phyloP scores from a whole-genome alignment of 208 protist species.

The Wallacemonas sp. region DNA sequence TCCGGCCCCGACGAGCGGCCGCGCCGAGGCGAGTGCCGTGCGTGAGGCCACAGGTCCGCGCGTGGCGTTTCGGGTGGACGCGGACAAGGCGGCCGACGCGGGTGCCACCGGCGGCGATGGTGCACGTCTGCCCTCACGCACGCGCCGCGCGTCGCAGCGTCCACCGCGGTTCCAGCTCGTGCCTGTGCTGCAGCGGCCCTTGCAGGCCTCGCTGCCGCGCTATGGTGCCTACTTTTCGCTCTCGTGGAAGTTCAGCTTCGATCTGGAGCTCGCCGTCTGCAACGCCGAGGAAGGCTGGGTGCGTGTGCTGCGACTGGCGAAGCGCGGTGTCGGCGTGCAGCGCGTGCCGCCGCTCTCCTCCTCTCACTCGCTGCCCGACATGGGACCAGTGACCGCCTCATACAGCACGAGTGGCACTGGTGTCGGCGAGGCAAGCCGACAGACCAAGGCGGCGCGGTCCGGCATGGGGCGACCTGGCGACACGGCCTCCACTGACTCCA shows the following conservation, averaged over 20 bases:
- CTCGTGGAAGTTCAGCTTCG: slow-evolving; percentile 85
- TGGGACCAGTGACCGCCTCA: not conserved
- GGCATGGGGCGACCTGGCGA: too few species aligned
- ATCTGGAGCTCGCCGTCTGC: slow-evolving; percentile 63
- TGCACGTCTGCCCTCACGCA: not conserved
- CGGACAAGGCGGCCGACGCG: not conserved
- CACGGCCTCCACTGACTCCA: too few species aligned
- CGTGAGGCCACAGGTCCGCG: slow-evolving; percentile 10
- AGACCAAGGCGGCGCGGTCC: too few species aligned
- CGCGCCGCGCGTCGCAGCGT: not conserved
- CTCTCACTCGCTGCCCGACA: not conserved
- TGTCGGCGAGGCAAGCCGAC: too few species aligned
- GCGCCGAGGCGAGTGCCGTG: too few species aligned
- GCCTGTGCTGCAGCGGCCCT: slow-evolving; percentile 27
- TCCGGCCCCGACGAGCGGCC: too few species aligned
- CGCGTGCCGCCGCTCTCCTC: not conserved
- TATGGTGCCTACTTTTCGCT: slow-evolving; percentile 53
- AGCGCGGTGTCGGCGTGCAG: slow-evolving; percentile 14
- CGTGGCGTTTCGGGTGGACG: not conserved
- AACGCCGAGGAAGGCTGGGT: slow-evolving; percentile 65
- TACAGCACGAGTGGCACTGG: too few species aligned
- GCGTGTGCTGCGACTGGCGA: slow-evolving; percentile 52
- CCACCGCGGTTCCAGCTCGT: slow-evolving; percentile 15
- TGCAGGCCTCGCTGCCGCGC: slow-evolving; percentile 19
- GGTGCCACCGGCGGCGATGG: not conserved